Evolutionary conservation across 2,329 filamentous ascomycete genomes (phyloP).

Genomic region (Ascochyta koolunga): DNA sequence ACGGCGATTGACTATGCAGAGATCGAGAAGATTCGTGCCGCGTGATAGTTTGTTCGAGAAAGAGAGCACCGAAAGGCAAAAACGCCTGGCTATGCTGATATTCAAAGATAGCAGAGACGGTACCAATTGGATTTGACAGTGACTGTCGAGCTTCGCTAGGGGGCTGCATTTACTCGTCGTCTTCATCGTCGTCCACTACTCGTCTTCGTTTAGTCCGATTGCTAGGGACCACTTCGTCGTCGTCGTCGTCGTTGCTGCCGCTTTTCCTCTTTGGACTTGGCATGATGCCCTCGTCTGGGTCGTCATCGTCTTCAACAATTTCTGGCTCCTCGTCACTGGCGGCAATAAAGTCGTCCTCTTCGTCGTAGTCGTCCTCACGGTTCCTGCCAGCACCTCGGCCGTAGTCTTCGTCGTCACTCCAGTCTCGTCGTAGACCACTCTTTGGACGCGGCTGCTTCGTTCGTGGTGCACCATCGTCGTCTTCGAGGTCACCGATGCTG

Average conservation of each 20-base stretch:
- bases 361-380: slow-evolving; percentile 76
- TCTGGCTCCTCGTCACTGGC: slow-evolving; percentile 74
- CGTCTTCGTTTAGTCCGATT: slow-evolving; percentile 50
- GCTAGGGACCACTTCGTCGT: slow-evolving; percentile 43
- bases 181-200: slow-evolving; percentile 56
- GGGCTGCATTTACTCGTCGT: slow-evolving; percentile 45
- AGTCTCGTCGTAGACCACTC: slow-evolving; percentile 51
- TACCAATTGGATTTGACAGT: not conserved
- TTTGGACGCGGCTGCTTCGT: slow-evolving; percentile 44
- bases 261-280: slow-evolving; percentile 50
- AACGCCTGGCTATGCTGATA: slow-evolving; percentile 36
- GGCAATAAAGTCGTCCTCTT: slow-evolving; percentile 80
- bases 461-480: slow-evolving; percentile 51
- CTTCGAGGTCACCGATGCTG: slow-evolving; percentile 63
- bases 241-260: slow-evolving; percentile 43
- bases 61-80: not conserved
- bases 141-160: too few species aligned
- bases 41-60: not conserved
- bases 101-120: slow-evolving; percentile 7
- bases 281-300: slow-evolving; percentile 55
- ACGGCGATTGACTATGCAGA: not conserved
- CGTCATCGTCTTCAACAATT: slow-evolving; percentile 65
- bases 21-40: not conserved
- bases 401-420: slow-evolving; percentile 79
- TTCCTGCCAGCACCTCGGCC: slow-evolving; percentile 63